These are phyloP conservation scores for Solanum arcanum DNA, from an alignment of 257 asterid species.

Conservation along the genomic window DNA sequence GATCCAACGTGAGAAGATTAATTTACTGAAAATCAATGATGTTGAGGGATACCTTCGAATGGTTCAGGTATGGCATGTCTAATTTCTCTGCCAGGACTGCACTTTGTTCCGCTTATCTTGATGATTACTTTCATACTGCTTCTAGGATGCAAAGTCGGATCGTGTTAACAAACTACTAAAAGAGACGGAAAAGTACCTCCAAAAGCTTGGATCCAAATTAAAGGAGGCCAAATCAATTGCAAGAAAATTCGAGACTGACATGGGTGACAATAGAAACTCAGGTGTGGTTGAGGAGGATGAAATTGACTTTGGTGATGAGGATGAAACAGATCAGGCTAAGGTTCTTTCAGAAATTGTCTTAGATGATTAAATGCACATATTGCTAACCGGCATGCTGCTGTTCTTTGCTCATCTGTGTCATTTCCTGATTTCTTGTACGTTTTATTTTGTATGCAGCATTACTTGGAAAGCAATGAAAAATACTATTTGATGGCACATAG, in stretches of 20 bases:
- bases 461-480: slow-evolving; percentile 98
- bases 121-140: slow-evolving; percentile 10
- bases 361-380: neutral
- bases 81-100: neutral
- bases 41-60: slow-evolving; percentile 99
- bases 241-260: slow-evolving; percentile 61
- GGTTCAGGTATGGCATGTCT: slow-evolving; percentile 66
- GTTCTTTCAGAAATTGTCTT: slow-evolving; percentile 19
- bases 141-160: slow-evolving; percentile 95
- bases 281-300: slow-evolving; percentile 56
- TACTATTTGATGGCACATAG: slow-evolving; percentile 99
- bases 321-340: slow-evolving; percentile 96
- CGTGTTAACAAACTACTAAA: slow-evolving; percentile 84
- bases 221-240: slow-evolving; percentile 77
- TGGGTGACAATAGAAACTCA: slow-evolving; percentile 43
- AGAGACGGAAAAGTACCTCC: slow-evolving; percentile 96
- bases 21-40: slow-evolving; percentile 86
- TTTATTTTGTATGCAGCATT: slow-evolving; percentile 61
- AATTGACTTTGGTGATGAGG: slow-evolving; percentile 51
- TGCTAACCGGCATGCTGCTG: neutral
- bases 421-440: slow-evolving; percentile 1
- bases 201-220: slow-evolving; percentile 83
- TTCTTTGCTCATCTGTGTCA: slow-evolving; percentile 2
- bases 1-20: slow-evolving; percentile 98
- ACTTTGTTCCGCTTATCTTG: neutral